Evolutionary conservation across 2,329 filamentous ascomycete genomes (phyloP).

Genomic region (Phaeophleospora eucalypticola): DNA sequence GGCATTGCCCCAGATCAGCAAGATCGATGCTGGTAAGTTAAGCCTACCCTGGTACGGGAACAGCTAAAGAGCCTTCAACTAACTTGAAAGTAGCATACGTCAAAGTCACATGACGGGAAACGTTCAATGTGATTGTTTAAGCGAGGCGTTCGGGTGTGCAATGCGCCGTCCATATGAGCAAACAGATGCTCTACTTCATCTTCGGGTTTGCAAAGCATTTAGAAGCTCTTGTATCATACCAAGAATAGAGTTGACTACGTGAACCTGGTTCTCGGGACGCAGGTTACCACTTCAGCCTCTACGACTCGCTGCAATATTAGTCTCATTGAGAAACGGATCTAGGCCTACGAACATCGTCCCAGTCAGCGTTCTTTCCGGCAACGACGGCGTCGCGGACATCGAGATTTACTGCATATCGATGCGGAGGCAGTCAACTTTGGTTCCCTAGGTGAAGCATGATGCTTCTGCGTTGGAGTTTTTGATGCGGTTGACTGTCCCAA

Average conservation of each 20-base stretch:
- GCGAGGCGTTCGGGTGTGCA: not conserved
- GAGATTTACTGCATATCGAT: not conserved
- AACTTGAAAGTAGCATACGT: not conserved
- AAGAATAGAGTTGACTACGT: not conserved
- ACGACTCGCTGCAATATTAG: not conserved
- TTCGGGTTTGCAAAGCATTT: not conserved
- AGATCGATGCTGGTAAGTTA: conserved; percentile 95
- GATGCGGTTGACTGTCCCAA: too few species aligned
- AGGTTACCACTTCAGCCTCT: not conserved
- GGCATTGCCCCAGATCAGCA: conserved; percentile 78
- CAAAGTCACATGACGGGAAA: not conserved
- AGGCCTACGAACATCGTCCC: not conserved
- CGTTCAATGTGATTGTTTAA: not conserved
- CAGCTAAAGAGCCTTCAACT: not conserved
- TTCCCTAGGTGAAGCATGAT: not conserved
- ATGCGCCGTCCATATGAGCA: not conserved
- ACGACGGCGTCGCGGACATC: not conserved
- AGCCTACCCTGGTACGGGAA: too few species aligned
- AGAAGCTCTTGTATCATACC: not conserved
- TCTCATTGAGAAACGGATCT: not conserved
- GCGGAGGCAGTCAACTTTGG: not conserved
- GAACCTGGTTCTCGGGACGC: not conserved
- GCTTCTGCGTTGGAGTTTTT: too few species aligned
- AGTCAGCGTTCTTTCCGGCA: not conserved
- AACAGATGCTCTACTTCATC: not conserved